These are phyloP conservation scores for Linanthus parryae DNA, from an alignment of 148 eudicot genomes.

Conservation along the genomic window DNA sequence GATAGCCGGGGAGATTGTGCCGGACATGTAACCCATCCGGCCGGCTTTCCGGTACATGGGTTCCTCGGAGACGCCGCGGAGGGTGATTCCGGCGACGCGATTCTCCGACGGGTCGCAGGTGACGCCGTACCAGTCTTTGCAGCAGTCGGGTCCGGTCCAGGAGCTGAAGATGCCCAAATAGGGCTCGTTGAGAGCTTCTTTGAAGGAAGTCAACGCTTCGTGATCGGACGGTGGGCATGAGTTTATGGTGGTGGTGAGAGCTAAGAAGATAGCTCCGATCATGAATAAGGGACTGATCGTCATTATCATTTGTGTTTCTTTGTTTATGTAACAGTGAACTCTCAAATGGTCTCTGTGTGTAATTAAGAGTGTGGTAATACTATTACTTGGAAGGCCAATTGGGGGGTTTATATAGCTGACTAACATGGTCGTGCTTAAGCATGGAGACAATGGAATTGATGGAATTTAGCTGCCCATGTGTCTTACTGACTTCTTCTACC, in stretches of 20 bases:
- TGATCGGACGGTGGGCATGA: constrained; percentile 81
- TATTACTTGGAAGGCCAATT: too few species aligned
- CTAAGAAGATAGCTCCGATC: constrained; percentile 23
- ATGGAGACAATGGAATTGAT: too few species aligned
- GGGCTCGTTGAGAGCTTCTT: constrained; percentile 55
- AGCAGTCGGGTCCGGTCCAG: constrained; percentile 79
- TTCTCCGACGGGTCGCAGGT: constrained; percentile 51
- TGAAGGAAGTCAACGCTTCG: constrained; percentile 60
- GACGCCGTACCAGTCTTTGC: constrained; percentile 77
- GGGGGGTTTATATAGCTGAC: too few species aligned
- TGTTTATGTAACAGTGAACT: too few species aligned
- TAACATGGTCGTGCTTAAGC: too few species aligned
- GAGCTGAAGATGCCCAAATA: constrained; percentile 69
- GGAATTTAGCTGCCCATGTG: too few species aligned
- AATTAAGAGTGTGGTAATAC: too few species aligned
- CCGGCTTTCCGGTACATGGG: constrained; percentile 56
- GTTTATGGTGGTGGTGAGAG: constrained; percentile 22
- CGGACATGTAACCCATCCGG: constrained; percentile 81
- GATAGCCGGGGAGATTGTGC: constrained; percentile 54
- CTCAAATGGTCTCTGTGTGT: too few species aligned
- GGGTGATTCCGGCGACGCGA: constrained; percentile 74
- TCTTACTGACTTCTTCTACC: too few species aligned
- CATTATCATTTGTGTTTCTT: too few species aligned
- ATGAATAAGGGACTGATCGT: too few species aligned
- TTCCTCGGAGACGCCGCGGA: constrained; percentile 85